Conservation (phyloP, 108 stramenopile genomes). For the Discostella stelligeroides region DNA sequence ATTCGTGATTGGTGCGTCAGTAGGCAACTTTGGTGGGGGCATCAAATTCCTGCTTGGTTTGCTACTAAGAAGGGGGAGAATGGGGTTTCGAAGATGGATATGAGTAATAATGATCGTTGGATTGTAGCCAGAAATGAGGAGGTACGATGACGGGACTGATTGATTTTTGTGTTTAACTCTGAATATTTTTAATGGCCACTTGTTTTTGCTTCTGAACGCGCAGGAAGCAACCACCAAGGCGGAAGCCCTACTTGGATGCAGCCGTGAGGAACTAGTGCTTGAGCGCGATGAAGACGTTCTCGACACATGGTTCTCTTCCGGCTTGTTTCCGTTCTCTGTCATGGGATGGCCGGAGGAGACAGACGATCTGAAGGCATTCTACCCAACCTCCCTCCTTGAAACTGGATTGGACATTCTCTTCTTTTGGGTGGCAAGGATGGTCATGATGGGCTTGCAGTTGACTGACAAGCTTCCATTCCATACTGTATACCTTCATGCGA, state of each 20-base stretch:
- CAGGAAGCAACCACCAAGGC: constrained; percentile 87
- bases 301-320: constrained; percentile 99
- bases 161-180: not conserved
- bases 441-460: constrained; percentile 99
- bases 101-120: constrained; percentile 93
- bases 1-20: constrained; percentile 98
- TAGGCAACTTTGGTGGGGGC: constrained; percentile 99
- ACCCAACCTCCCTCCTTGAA: constrained; percentile 98
- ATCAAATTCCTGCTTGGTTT: constrained; percentile 99
- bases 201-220: not conserved
- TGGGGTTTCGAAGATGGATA: constrained; percentile 72
- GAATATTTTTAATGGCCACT: not conserved
- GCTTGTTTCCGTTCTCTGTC: constrained; percentile 99
- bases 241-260: constrained; percentile 75
- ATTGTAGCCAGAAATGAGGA: constrained; percentile 93
- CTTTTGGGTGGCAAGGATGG: constrained; percentile 99
- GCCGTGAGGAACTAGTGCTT: constrained; percentile 77
- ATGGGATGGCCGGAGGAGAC: constrained; percentile 98
- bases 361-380: constrained; percentile 96
- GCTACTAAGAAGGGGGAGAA: constrained; percentile 81
- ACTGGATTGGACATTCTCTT: constrained; percentile 99
- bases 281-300: constrained; percentile 98
- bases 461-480: constrained; percentile 95
- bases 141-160: constrained; percentile 34
- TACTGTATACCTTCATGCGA: constrained; percentile 98